phyloP scores from a whole-genome alignment of 208 protist genomes.

The Acanthamoeba castellanii region DNA sequence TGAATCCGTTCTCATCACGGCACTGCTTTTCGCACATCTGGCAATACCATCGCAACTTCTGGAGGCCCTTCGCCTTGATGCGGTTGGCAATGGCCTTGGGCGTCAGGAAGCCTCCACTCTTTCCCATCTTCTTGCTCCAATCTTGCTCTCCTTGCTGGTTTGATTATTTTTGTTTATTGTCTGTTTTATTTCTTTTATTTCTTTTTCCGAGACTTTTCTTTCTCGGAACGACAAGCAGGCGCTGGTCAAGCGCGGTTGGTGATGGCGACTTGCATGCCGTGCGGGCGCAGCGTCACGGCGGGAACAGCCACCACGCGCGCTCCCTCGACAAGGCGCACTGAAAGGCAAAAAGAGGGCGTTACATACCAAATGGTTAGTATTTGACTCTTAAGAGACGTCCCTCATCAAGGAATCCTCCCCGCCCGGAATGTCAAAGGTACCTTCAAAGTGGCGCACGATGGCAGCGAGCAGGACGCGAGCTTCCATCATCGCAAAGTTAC shows the following conservation, averaged over 20 bases:
- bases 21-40: slow-evolving; percentile 94
- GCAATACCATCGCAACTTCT: slow-evolving; percentile 94
- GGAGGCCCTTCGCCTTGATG: slow-evolving; percentile 93
- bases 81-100: slow-evolving; percentile 92
- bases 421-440: background rate
- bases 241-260: background rate
- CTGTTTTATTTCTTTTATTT: background rate
- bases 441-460: slow-evolving; percentile 40
- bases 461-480: slow-evolving; percentile 45
- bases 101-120: slow-evolving; percentile 79
- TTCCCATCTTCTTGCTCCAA: slow-evolving; percentile 26
- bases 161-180: background rate
- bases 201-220: slow-evolving; percentile 23
- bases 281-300: slow-evolving; percentile 41
- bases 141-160: background rate
- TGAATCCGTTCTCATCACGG: slow-evolving; percentile 93
- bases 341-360: background rate
- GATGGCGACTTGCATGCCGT: slow-evolving; percentile 8
- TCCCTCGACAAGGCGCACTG: background rate
- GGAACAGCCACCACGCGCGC: slow-evolving; percentile 7
- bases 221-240: background rate
- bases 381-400: background rate
- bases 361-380: too few relatives aligned
- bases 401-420: background rate
- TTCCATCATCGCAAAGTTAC: slow-evolving; percentile 74